A percentile compares a stretch with the other conserved stretches of the same genome.
Evolutionary conservation across 495 filamentous ascomycete genomes (phyloP).

Genomic region (Annulohypoxylon nitens): DNA sequence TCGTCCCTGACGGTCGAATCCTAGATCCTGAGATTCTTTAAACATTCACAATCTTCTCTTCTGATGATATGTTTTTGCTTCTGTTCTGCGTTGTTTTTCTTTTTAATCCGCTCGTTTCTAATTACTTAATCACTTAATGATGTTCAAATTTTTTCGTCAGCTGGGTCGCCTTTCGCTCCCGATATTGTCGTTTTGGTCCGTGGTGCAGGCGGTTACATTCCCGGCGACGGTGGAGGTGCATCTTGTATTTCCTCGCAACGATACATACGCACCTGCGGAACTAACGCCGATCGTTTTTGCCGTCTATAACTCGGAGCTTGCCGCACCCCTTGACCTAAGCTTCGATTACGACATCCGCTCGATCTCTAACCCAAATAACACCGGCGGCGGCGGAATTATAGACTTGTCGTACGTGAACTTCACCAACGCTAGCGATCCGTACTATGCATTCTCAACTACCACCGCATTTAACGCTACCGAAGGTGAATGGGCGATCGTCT

Average conservation of each 20-base stretch:
- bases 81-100: not conserved
- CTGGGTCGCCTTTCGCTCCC: constrained; percentile 1
- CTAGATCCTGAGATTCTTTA: not conserved
- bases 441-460: constrained; percentile 30
- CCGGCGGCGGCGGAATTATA: not conserved
- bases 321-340: constrained; percentile 31
- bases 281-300: constrained; percentile 57
- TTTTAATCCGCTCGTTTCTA: not conserved
- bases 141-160: not conserved
- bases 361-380: not conserved
- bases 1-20: not conserved
- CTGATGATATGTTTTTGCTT: not conserved
- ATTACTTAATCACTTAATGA: not conserved
- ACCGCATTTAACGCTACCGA: constrained; percentile 23
- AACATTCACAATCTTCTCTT: not conserved
- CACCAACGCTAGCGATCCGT: constrained; percentile 45
- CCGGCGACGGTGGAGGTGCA: constrained; percentile 52
- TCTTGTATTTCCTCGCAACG: constrained; percentile 59
- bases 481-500: constrained; percentile 35
- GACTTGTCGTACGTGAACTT: constrained; percentile 29
- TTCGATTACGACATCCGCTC: constrained; percentile 28
- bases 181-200: not conserved
- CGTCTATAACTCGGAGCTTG: constrained; percentile 51
- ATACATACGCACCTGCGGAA: constrained; percentile 54
- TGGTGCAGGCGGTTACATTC: constrained; percentile 13